Base-by-base conservation (phyloP, 2,329 filamentous ascomycete species). In the Sclerotinia subarctica region DNA sequence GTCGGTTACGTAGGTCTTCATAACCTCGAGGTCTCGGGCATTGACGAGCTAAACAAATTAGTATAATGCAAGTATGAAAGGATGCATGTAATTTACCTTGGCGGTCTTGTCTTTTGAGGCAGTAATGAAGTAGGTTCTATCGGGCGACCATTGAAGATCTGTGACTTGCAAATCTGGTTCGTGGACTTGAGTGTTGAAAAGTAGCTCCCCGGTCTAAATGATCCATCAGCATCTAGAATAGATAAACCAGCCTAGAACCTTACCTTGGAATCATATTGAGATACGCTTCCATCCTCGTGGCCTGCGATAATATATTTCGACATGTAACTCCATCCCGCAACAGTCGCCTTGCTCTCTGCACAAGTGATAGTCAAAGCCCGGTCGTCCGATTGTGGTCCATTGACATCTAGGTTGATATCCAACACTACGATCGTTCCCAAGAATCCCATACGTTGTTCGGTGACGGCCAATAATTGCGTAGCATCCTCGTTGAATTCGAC, bases 41-140 rank as follows among this genome's bases (percentile, higher is more conserved):
- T 93, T 90, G 78, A 97, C 85, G 75, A 98, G 89, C 89, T 90
- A 72, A 38, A 29, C 24, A 29, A 63, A 62, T 73, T 68, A 73
- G 70, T 57, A 35, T 46, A 32, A 24, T 32, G 21, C 32, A 49
- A 15, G 42, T 6, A 29, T 32, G 24, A 26, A 26, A 44, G 51
- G 21, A 21, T 44, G 29, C 29, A 42, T 44, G 13, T 21, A 42
- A 68, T 79, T 47, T 83, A 92, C 90, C 86, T 96, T 97, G 73
- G 95, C 91, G 58, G 91, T 90, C 87, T 99, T 99, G 86, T 99
- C 95, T 85, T 97, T 98, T 78, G 91, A 95, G 69, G 95, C 90
- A 69, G 95, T 99, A 83, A 99, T 95, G 84, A 98, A 98, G 84
- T 97, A 97, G 76, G 94, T 96, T 76, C 94, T 88, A 84, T 99